Percentiles rank a stretch among this genome's conserved stretches.
Conservation (phyloP, 352 stramenopile species). For the Detonula confervacea region DNA sequence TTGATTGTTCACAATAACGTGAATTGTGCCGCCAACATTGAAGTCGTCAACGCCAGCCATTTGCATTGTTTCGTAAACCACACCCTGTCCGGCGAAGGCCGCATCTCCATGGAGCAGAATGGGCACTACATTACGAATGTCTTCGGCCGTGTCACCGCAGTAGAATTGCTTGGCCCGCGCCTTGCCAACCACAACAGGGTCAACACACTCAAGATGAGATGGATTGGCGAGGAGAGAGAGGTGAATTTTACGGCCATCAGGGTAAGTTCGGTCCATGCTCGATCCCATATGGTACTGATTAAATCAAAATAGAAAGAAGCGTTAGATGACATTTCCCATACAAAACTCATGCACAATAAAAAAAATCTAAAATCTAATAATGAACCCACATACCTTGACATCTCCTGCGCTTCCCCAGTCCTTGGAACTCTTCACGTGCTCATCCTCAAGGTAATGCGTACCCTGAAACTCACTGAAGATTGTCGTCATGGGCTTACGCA, state of each 20-base stretch:
- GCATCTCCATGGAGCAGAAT: conserved; percentile 98
- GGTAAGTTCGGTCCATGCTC: conserved; percentile 95
- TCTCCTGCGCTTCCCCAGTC: conserved; percentile 92
- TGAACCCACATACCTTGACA: conserved; percentile 92
- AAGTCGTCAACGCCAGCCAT: conserved; percentile 93
- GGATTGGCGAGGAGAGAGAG: conserved; percentile 97
- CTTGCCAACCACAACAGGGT: conserved; percentile 97
- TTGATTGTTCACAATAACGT: conserved; percentile 99
- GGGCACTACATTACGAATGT: conserved; percentile 91
- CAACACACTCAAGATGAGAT: conserved; percentile 98
- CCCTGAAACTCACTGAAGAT: conserved; percentile 96
- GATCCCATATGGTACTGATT: conserved; percentile 96
- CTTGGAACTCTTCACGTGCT: conserved; percentile 87
- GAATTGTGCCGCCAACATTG: conserved; percentile 96
- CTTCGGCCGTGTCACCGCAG: conserved; percentile 88
- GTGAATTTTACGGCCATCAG: conserved; percentile 93
- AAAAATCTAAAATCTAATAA: conserved; percentile 4
- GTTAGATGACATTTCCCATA: background rate
- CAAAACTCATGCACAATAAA: background rate
- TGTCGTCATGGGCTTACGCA: conserved; percentile 94
- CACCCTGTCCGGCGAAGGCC: conserved; percentile 95
- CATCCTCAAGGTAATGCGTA: conserved; percentile 93
- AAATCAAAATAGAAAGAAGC: background rate
- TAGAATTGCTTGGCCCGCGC: conserved; percentile 96
- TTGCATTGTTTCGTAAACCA: conserved; percentile 99